Evolutionary conservation across 1,139 yeast genomes (phyloP).

Genomic region (Zygosaccharomyces sapae): DNA sequence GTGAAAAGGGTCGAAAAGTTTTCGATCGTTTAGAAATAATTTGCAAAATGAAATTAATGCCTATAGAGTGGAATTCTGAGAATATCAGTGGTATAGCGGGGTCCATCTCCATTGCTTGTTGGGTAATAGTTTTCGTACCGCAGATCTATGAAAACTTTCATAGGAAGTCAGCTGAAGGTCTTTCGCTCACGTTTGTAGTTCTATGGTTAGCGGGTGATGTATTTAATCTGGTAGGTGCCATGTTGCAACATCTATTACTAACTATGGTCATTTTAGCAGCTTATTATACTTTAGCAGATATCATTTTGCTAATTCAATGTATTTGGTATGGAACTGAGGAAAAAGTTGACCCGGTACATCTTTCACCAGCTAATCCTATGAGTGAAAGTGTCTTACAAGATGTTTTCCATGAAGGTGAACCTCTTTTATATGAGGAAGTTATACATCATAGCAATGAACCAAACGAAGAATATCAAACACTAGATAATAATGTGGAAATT

Average conservation of each 20-base stretch:
- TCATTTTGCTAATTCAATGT: slow-evolving; percentile 77
- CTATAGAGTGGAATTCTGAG: slow-evolving; percentile 65
- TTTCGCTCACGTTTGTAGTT: slow-evolving; percentile 74
- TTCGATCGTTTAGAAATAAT: background rate
- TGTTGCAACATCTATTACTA: slow-evolving; percentile 82
- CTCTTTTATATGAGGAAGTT: slow-evolving; percentile 30
- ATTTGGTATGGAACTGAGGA: slow-evolving; percentile 59
- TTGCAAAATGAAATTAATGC: slow-evolving; percentile 40
- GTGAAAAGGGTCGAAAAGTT: background rate
- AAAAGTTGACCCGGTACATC: slow-evolving; percentile 68
- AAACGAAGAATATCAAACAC: slow-evolving; percentile 24
- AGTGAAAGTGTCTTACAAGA: slow-evolving; percentile 63
- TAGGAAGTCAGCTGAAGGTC: slow-evolving; percentile 80
- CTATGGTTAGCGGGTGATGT: slow-evolving; percentile 89
- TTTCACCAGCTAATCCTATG: slow-evolving; percentile 87
- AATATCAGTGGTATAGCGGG: slow-evolving; percentile 86
- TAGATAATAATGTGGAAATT: slow-evolving; percentile 13
- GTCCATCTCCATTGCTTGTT: slow-evolving; percentile 89
- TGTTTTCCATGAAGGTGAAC: slow-evolving; percentile 41
- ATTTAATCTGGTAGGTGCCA: slow-evolving; percentile 84
- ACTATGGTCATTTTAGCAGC: slow-evolving; percentile 90
- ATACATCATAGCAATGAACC: background rate
- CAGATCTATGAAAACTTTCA: slow-evolving; percentile 89
- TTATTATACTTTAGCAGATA: slow-evolving; percentile 87
- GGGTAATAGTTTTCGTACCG: slow-evolving; percentile 97